Conservation (phyloP, 202 grass and related monocot genomes). For the Panicum hallii region DNA sequence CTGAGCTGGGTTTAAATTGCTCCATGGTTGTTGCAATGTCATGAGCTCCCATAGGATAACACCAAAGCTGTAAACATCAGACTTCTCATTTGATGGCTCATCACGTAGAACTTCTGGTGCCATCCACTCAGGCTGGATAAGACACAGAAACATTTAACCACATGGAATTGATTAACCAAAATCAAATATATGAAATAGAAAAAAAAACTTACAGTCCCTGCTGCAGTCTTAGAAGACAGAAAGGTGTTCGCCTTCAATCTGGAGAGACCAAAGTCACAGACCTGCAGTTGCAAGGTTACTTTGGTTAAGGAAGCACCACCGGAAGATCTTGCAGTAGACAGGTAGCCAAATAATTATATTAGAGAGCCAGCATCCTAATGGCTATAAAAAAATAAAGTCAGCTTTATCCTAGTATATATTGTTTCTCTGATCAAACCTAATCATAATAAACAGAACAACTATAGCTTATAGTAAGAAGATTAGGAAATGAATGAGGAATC, state of each 20-base stretch:
- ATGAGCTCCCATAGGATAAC: conserved; percentile 97
- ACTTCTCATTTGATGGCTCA: conserved; percentile 91
- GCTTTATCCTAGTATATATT: conserved; percentile 5
- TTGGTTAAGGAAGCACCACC: neutral
- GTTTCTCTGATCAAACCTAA: neutral
- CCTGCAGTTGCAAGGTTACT: conserved; percentile 44
- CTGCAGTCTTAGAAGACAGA: conserved; percentile 87
- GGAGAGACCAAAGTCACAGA: conserved; percentile 92
- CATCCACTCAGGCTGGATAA: conserved; percentile 92
- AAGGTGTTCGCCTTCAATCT: conserved; percentile 91
- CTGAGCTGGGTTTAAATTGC: conserved; percentile 78
- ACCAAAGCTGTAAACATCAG: conserved; percentile 88
- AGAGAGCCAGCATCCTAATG: neutral
- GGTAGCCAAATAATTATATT: neutral
- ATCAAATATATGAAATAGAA: conserved; percentile 26
- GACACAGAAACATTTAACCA: neutral
- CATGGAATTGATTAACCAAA: conserved; percentile 20
- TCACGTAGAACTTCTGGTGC: conserved; percentile 85
- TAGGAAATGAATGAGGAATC: conserved; percentile 22
- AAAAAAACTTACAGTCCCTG: conserved; percentile 75
- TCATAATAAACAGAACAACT: conserved; percentile 6
- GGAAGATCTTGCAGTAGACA: neutral
- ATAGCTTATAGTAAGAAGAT: conserved; percentile 15
- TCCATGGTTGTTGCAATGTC: conserved; percentile 94
- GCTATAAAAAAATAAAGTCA: conserved; percentile 20